phyloP scores from a whole-genome alignment of 176 grass and related monocot genomes.

The Zoysia japonica region DNA sequence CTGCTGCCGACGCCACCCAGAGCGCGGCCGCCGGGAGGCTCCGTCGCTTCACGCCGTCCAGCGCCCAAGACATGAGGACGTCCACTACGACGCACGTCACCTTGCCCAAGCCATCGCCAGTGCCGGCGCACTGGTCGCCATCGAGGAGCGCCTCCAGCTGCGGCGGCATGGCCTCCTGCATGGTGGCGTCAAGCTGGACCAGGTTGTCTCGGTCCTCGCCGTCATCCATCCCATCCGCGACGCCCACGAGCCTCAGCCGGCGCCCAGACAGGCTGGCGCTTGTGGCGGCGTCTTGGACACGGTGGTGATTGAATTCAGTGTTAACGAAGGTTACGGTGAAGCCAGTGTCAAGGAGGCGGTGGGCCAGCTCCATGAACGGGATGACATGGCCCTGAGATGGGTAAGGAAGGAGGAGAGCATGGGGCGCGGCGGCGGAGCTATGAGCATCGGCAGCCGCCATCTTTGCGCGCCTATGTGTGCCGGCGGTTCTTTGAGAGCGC shows the following conservation, averaged over 20 bases:
- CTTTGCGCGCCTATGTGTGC: too few species aligned
- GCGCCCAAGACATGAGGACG: slow-evolving; percentile 37
- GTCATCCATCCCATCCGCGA: slow-evolving; percentile 40
- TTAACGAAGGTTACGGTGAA: slow-evolving; percentile 61
- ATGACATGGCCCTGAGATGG: slow-evolving; percentile 67
- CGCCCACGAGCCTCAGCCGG: slow-evolving; percentile 33
- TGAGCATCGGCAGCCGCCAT: slow-evolving; percentile 1
- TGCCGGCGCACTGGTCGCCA: neutral
- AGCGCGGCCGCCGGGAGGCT: slow-evolving; percentile 36
- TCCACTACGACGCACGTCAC: slow-evolving; percentile 51
- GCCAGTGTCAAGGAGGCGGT: slow-evolving; percentile 57
- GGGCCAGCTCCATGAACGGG: slow-evolving; percentile 57
- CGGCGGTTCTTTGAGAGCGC: too few species aligned
- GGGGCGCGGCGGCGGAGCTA: neutral
- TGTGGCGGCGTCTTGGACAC: neutral
- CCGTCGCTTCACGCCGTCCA: slow-evolving; percentile 31
- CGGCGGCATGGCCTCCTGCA: slow-evolving; percentile 38
- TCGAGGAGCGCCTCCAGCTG: slow-evolving; percentile 42
- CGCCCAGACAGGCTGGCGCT: neutral
- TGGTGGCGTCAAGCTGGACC: slow-evolving; percentile 26
- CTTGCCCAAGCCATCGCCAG: neutral
- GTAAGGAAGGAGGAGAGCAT: slow-evolving; percentile 53
- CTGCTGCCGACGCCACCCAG: slow-evolving; percentile 39
- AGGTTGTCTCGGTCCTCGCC: slow-evolving; percentile 37
- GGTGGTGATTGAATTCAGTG: slow-evolving; percentile 41